Evolutionary conservation across 495 filamentous ascomycete species (phyloP), one percentile per base, ranked within the genome.

Genomic region (Penicillium cinerascens): DNA sequence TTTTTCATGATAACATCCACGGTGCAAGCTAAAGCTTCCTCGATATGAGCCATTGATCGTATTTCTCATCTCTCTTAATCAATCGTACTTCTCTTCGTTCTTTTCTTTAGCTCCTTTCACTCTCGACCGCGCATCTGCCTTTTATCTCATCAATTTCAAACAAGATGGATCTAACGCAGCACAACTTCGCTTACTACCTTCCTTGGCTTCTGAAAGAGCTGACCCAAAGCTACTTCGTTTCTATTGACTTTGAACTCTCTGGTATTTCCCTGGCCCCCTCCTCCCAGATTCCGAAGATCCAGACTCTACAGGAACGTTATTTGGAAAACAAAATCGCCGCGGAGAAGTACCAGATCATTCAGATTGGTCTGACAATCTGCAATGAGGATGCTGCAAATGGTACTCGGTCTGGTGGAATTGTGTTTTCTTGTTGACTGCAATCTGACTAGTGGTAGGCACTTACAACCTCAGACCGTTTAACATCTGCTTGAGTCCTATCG

Each of bases 211-310:
- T 92, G 6, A 59, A 77, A 8, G 73, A 78, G 16, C 80, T 92
- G 27, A 56, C 68, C 16, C 69, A 78, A 16, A 77, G 86, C 18
- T 72, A 75, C 22, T 92, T 89, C 59, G 83, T 93, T 3, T 64
- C 85, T 1, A 63, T 93, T 36, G 90, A 93, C 57, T 71, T 91
- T 20, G 90, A 95, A 63, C 79, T 93, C 55, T 88, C 84, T 4
- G 89, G 89, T 0, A 84, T 95, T 41, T 55, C 69, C 1, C 59
- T 55, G 39, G 51, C 67, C 17, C 57, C 69, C 38, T 60, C 64
- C 20, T 48, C 20, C 55, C 63, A 52, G 13, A 47, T 45, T 44
- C 47, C 11, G 61, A 41, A 58, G 40, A 64, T 65, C 33, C 70
- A 69, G 23, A 74, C 73, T 6, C 65, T 90, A 0, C 79, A 89